phyloP scores from a whole-genome alignment of 2,329 filamentous ascomycete genomes.

The Scytalidium sp. region DNA sequence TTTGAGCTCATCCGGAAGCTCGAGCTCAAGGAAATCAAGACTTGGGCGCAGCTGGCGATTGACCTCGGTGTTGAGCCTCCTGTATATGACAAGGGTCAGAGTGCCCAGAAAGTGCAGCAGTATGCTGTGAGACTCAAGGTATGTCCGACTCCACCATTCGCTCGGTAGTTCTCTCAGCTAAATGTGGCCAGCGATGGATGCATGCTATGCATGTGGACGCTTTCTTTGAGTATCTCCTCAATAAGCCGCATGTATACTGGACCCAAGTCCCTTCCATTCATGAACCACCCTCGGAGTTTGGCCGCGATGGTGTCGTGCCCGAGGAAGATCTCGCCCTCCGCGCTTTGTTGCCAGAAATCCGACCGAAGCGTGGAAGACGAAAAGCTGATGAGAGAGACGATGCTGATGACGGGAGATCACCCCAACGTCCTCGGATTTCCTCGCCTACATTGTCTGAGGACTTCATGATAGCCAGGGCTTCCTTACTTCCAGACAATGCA shows the following conservation, averaged over 20 bases:
- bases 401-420: constrained; percentile 46
- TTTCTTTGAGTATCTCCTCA: constrained; percentile 87
- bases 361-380: constrained; percentile 59
- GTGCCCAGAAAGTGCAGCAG: constrained; percentile 90
- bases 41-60: constrained; percentile 85
- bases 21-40: constrained; percentile 81
- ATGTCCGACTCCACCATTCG: constrained; percentile 23
- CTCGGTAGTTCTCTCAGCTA: too few relatives aligned
- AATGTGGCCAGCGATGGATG: constrained; percentile 74
- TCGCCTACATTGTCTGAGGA: constrained; percentile 44
- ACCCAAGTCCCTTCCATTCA: constrained; percentile 66
- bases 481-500: constrained; percentile 32
- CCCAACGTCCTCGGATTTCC: constrained; percentile 62
- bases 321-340: constrained; percentile 88
- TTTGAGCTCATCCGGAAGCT: constrained; percentile 78
- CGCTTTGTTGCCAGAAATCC: constrained; percentile 75
- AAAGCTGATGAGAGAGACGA: constrained; percentile 58
- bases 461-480: constrained; percentile 26
- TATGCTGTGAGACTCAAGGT: constrained; percentile 92
- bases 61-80: constrained; percentile 87
- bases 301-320: constrained; percentile 76
- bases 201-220: constrained; percentile 93
- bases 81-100: constrained; percentile 78
- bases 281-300: constrained; percentile 59
- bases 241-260: constrained; percentile 77